Conservation (phyloP, 2,329 filamentous ascomycete species). For the Emergomyces orientalis region DNA sequence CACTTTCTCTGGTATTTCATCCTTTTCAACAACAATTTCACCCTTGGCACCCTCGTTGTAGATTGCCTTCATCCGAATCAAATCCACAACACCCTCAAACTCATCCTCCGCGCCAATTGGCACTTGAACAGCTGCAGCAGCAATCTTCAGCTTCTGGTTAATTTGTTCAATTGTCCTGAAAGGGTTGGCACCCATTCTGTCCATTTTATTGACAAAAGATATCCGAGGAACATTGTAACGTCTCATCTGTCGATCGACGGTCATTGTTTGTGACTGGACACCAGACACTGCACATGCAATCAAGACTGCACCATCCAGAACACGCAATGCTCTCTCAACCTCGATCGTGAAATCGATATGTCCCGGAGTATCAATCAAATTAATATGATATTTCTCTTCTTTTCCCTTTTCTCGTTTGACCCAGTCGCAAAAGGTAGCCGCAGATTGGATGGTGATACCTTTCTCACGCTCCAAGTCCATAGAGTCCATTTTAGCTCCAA, state of each 20-base stretch:
- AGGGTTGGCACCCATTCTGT: conserved; percentile 94
- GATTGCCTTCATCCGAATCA: conserved; percentile 84
- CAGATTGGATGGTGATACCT: conserved; percentile 97
- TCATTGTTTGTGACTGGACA: conserved; percentile 96
- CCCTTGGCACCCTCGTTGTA: conserved; percentile 84
- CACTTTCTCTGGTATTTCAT: conserved; percentile 75
- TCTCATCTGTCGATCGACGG: conserved; percentile 96
- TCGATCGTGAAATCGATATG: conserved; percentile 99
- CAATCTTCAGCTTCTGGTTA: conserved; percentile 88
- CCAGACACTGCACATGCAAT: conserved; percentile 95
- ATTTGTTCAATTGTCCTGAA: conserved; percentile 98
- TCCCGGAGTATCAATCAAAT: conserved; percentile 95
- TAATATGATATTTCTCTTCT: conserved; percentile 91
- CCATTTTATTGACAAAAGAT: conserved; percentile 99
- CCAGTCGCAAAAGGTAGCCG: conserved; percentile 97
- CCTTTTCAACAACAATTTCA: conserved; percentile 63
- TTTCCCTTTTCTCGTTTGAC: conserved; percentile 71
- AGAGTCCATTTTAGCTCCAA: conserved; percentile 98
- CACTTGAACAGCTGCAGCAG: conserved; percentile 86
- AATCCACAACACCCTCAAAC: conserved; percentile 84
- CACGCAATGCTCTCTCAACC: conserved; percentile 87
- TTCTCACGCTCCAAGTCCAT: conserved; percentile 99
- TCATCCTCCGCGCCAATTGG: conserved; percentile 88
- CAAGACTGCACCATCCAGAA: conserved; percentile 95
- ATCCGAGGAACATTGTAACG: conserved; percentile 93